These are phyloP conservation scores for Acorus gramineus DNA, from an alignment of 106 monocot genomes.

Conservation along the genomic window DNA sequence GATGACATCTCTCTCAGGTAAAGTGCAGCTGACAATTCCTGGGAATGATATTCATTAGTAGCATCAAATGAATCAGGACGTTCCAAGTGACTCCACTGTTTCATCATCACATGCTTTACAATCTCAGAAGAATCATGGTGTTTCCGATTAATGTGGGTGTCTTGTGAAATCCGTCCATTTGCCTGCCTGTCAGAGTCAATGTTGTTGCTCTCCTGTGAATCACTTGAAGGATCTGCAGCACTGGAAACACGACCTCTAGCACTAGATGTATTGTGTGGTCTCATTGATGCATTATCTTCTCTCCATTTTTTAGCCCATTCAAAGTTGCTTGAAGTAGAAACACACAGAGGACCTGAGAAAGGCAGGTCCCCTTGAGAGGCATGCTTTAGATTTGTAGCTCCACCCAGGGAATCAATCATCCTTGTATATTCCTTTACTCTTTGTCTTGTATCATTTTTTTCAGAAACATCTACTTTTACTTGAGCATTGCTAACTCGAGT, in stretches of 20 bases:
- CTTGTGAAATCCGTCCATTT: conserved; percentile 14
- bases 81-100: conserved; percentile 47
- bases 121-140: conserved; percentile 17
- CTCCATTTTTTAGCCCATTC: conserved; percentile 25
- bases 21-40: conserved; percentile 24
- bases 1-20: neutral
- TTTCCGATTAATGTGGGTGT: conserved; percentile 13
- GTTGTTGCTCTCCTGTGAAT: neutral
- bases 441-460: conserved; percentile 19
- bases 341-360: conserved; percentile 19
- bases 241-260: conserved; percentile 1
- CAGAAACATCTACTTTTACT: conserved; percentile 9
- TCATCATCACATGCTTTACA: conserved; percentile 41
- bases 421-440: conserved; percentile 28
- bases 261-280: conserved; percentile 8
- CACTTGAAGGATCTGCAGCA: neutral
- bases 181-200: conserved; percentile 18
- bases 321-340: conserved; percentile 25
- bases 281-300: conserved; percentile 14
- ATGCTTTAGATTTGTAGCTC: conserved; percentile 9
- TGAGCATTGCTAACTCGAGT: neutral
- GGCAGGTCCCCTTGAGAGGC: conserved; percentile 1
- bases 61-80: conserved; percentile 65
- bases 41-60: conserved; percentile 35
- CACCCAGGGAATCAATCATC: conserved; percentile 13